Evolutionary conservation across 2,329 filamentous ascomycete genomes (phyloP).

Genomic region (Hymenoscyphus albidus): DNA sequence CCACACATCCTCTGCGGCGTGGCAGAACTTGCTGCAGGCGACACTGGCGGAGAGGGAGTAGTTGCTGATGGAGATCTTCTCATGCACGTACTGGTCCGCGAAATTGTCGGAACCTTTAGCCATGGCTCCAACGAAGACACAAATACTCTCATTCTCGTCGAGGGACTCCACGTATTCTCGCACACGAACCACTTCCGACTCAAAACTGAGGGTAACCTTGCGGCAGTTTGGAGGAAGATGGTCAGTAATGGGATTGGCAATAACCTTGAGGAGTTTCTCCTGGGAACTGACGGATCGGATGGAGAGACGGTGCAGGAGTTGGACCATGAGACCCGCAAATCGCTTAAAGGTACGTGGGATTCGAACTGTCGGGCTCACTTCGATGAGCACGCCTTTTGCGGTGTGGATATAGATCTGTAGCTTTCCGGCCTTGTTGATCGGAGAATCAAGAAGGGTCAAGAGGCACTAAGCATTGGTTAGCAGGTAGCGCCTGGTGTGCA

Average conservation of each 20-base stretch:
- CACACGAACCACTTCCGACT: slow-evolving; percentile 80
- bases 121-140: slow-evolving; percentile 98
- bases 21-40: slow-evolving; percentile 98
- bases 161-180: slow-evolving; percentile 83
- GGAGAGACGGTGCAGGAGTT: slow-evolving; percentile 89
- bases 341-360: slow-evolving; percentile 99
- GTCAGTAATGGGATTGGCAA: slow-evolving; percentile 96
- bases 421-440: slow-evolving; percentile 96
- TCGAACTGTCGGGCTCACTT: slow-evolving; percentile 95
- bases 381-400: slow-evolving; percentile 93
- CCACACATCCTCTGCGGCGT: slow-evolving; percentile 96
- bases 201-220: slow-evolving; percentile 95
- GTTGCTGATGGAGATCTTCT: slow-evolving; percentile 97
- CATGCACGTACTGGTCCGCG: slow-evolving; percentile 89
- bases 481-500: slow-evolving; percentile 20
- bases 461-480: slow-evolving; percentile 65
- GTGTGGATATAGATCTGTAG: slow-evolving; percentile 99
- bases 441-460: slow-evolving; percentile 92
- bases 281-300: slow-evolving; percentile 96
- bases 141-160: slow-evolving; percentile 82
- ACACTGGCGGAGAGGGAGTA: slow-evolving; percentile 96
- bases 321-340: slow-evolving; percentile 97
- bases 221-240: slow-evolving; percentile 95
- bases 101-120: slow-evolving; percentile 96
- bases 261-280: slow-evolving; percentile 95